Conservation (phyloP, 345 rosid genomes). For the Gossypium australe region DNA sequence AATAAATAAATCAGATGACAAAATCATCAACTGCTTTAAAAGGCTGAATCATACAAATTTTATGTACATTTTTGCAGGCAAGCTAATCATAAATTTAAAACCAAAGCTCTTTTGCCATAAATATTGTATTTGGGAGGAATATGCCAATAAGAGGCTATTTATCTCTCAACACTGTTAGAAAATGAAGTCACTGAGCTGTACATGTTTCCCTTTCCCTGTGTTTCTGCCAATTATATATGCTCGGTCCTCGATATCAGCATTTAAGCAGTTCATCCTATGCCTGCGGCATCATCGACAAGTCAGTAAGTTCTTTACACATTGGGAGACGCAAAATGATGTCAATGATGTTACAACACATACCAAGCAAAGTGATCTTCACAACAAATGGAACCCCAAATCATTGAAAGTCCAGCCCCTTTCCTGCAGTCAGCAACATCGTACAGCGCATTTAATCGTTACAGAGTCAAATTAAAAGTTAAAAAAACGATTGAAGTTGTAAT, state of each 20-base stretch:
- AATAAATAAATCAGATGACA: no score
- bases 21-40: no score
- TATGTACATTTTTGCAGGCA: neutral
- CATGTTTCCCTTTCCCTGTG: constrained; percentile 17
- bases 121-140: neutral
- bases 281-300: constrained; percentile 22
- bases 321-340: neutral
- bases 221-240: constrained; percentile 34
- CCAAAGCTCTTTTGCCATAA: neutral
- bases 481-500: neutral
- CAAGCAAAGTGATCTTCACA: constrained; percentile 74
- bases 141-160: neutral
- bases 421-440: constrained; percentile 22
- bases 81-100: neutral
- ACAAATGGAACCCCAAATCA: constrained; percentile 58
- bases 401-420: constrained; percentile 50
- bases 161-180: constrained; percentile 28
- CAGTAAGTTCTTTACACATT: neutral
- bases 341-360: constrained; percentile 20
- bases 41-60: neutral
- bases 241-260: constrained; percentile 41
- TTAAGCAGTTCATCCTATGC: constrained; percentile 65
- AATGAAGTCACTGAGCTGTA: constrained; percentile 55
- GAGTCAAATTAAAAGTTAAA: neutral
- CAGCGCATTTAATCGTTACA: neutral